These are phyloP conservation scores for Conringia planisiliqua DNA, from an alignment of 345 rosid genomes.

Conservation along the genomic window DNA sequence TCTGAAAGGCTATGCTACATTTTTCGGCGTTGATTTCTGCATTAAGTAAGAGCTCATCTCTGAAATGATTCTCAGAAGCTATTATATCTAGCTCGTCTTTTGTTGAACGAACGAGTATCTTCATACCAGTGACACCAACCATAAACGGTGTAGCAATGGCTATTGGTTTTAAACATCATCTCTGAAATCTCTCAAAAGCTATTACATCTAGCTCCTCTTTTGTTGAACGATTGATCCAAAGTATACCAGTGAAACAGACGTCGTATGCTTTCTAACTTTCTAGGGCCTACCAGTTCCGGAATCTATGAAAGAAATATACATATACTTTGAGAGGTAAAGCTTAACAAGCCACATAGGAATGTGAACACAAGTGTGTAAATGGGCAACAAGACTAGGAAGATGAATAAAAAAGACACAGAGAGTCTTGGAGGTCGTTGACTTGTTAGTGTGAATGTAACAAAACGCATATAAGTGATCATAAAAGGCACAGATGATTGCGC, in stretches of 20 bases:
- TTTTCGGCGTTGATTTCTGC: neutral
- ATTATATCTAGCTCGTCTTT: neutral
- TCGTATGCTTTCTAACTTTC: no score
- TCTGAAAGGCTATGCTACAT: neutral
- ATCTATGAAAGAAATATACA: neutral
- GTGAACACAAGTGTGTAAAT: constrained; percentile 19
- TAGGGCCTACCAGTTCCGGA: neutral
- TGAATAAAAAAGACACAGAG: neutral
- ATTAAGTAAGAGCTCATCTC: neutral
- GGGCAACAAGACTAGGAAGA: neutral
- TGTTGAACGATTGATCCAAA: no score
- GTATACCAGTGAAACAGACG: no score
- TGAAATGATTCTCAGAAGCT: neutral
- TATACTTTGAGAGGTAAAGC: neutral
- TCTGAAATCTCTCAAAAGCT: no score
- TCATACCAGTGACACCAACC: neutral
- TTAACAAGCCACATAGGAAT: neutral
- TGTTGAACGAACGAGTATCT: neutral
- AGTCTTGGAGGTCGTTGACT: constrained; percentile 3
- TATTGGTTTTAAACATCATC: neutral
- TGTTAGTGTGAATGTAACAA: constrained; percentile 29
- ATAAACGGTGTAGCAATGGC: neutral
- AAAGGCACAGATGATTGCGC: neutral
- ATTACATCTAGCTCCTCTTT: no score
- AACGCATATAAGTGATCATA: neutral